Percentiles rank a stretch among this genome's conserved stretches.
These are phyloP conservation scores for Theobroma cacao DNA, from an alignment of 345 rosid species.

Conservation along the genomic window DNA sequence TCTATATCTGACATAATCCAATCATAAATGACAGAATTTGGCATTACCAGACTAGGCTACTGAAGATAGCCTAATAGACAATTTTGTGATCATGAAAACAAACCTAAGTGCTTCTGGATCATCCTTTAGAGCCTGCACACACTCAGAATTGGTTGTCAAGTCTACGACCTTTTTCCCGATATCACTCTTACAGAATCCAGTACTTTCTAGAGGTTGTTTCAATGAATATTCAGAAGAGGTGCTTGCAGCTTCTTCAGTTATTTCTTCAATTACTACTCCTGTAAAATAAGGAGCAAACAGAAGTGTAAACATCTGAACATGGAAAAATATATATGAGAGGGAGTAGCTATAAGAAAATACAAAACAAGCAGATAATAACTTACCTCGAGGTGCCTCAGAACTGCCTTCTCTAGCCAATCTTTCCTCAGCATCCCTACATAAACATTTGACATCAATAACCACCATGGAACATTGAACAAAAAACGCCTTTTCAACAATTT, in stretches of 20 bases:
- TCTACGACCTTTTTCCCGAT: constrained; percentile 18
- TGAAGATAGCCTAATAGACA: not conserved
- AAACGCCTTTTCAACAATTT: not conserved
- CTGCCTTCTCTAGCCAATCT: constrained; percentile 54
- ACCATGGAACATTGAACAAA: not conserved
- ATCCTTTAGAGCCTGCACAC: constrained; percentile 58
- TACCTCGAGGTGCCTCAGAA: constrained; percentile 49
- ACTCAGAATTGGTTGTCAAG: constrained; percentile 41
- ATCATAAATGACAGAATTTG: not conserved
- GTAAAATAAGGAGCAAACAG: constrained; percentile 13
- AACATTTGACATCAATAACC: constrained; percentile 13
- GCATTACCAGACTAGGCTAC: not conserved
- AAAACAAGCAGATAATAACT: constrained; percentile 16
- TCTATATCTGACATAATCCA: not conserved
- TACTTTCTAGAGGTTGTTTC: constrained; percentile 29
- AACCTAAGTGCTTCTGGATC: constrained; percentile 87
- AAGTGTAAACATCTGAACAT: not conserved
- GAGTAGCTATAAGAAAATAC: constrained; percentile 5
- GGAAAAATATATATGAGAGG: constrained; percentile 5
- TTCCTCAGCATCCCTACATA: constrained; percentile 55
- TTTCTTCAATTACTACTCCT: constrained; percentile 77
- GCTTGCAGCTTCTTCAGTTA: constrained; percentile 53
- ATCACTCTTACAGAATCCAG: constrained; percentile 16
- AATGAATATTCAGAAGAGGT: constrained; percentile 33
- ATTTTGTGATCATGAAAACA: constrained; percentile 2